These are phyloP conservation scores for Cyclotella kingstonii DNA, from an alignment of 108 stramenopile species.

Conservation along the genomic window DNA sequence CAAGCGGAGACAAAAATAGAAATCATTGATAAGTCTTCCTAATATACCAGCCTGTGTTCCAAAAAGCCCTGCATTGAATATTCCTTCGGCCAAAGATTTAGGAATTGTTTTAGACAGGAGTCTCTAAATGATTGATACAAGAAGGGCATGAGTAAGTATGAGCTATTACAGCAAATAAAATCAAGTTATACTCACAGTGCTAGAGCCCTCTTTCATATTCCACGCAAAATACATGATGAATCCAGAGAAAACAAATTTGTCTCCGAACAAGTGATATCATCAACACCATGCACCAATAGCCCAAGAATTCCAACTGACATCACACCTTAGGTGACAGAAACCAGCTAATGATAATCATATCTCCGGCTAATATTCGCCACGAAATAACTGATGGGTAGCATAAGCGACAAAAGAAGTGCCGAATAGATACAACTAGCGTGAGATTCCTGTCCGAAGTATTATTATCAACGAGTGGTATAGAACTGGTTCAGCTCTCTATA, in stretches of 20 bases:
- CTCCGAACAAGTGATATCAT: slow-evolving; percentile 30
- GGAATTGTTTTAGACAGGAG: slow-evolving; percentile 81
- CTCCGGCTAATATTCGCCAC: slow-evolving; percentile 36
- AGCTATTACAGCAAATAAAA: too few relatives aligned
- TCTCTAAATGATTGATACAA: slow-evolving; percentile 19
- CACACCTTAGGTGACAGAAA: slow-evolving; percentile 26
- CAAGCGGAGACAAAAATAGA: slow-evolving; percentile 44
- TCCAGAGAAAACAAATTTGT: slow-evolving; percentile 48
- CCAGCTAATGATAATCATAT: slow-evolving; percentile 43
- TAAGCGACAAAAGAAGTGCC: slow-evolving; percentile 29
- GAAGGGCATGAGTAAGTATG: too few relatives aligned
- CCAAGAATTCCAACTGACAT: slow-evolving; percentile 39
- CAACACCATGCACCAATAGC: slow-evolving; percentile 29
- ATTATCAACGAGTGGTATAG: slow-evolving; percentile 36
- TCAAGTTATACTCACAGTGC: slow-evolving; percentile 66
- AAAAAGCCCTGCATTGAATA: slow-evolving; percentile 86
- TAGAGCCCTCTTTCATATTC: slow-evolving; percentile 63
- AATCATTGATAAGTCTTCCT: slow-evolving; percentile 73
- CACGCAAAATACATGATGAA: slow-evolving; percentile 55
- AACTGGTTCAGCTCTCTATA: slow-evolving; percentile 34
- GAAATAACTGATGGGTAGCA: slow-evolving; percentile 36
- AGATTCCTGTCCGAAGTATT: slow-evolving; percentile 43
- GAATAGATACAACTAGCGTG: slow-evolving; percentile 28
- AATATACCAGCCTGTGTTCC: slow-evolving; percentile 90
- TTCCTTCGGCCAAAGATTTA: slow-evolving; percentile 70